Evolutionary conservation across 2,329 filamentous ascomycete species (phyloP).

Genomic region (Beauveria scarabaeidicola): DNA sequence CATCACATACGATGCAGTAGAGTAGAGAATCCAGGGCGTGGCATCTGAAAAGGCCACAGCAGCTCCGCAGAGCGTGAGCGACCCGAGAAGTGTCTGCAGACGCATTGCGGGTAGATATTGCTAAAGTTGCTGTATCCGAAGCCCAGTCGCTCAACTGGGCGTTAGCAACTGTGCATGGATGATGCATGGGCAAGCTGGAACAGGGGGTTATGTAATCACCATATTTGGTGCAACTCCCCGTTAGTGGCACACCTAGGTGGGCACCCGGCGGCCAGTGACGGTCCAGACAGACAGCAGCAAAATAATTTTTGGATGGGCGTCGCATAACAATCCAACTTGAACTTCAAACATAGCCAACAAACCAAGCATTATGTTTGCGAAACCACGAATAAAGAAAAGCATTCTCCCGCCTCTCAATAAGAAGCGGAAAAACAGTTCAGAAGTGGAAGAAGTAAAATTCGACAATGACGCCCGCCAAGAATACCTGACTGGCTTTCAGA

Average conservation of each 20-base stretch:
- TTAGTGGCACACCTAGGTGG: conserved; percentile 18
- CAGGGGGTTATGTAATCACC: conserved; percentile 5
- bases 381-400: conserved; percentile 50
- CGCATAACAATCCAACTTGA: neutral
- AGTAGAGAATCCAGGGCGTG: conserved; percentile 83
- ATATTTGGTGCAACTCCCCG: conserved; percentile 10
- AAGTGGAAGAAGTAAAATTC: conserved; percentile 76
- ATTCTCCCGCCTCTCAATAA: conserved; percentile 52
- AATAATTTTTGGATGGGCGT: conserved; percentile 7
- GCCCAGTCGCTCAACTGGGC: neutral
- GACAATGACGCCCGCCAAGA: conserved; percentile 72
- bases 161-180: neutral
- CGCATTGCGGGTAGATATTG: conserved; percentile 39
- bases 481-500: conserved; percentile 92
- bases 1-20: conserved; percentile 63
- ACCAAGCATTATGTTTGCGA: conserved; percentile 38
- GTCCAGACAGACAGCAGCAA: neutral
- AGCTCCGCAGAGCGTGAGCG: conserved; percentile 47
- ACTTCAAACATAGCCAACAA: neutral
- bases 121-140: conserved; percentile 12
- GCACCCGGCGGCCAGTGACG: neutral
- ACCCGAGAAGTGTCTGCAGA: conserved; percentile 40
- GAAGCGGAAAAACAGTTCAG: conserved; percentile 52
- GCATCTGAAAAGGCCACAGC: conserved; percentile 74
- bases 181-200: neutral